phyloP scores from a whole-genome alignment of 495 filamentous ascomycete genomes.

The Thermochaetoides thermophila region DNA sequence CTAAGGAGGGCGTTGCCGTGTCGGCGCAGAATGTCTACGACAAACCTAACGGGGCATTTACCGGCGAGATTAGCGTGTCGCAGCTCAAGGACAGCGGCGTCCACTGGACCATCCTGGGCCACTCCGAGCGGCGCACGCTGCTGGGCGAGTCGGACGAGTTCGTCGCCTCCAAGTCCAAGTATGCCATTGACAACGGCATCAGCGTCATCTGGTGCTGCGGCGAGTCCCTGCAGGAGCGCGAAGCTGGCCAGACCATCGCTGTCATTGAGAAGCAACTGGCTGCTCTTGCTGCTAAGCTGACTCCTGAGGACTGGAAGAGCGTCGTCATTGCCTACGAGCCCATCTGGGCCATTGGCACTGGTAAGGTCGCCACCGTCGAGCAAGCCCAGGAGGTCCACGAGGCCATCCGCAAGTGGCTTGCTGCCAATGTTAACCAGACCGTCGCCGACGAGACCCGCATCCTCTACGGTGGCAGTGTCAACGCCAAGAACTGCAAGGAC shows the following conservation, averaged over 20 bases:
- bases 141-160: slow-evolving; percentile 75
- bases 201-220: slow-evolving; percentile 92
- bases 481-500: slow-evolving; percentile 94
- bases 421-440: slow-evolving; percentile 50
- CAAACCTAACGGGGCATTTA: slow-evolving; percentile 93
- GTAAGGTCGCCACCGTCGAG: slow-evolving; percentile 86
- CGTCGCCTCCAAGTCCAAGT: slow-evolving; percentile 84
- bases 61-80: slow-evolving; percentile 82
- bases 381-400: slow-evolving; percentile 93
- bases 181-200: slow-evolving; percentile 71
- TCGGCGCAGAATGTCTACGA: slow-evolving; percentile 93
- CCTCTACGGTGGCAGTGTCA: slow-evolving; percentile 92
- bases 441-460: slow-evolving; percentile 70
- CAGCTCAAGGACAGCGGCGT: slow-evolving; percentile 81
- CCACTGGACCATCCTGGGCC: slow-evolving; percentile 79
- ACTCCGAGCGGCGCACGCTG: slow-evolving; percentile 82
- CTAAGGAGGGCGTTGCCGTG: slow-evolving; percentile 47
- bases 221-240: slow-evolving; percentile 85
- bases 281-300: slow-evolving; percentile 49
- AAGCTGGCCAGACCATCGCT: slow-evolving; percentile 73
- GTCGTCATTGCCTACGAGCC: slow-evolving; percentile 97
- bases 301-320: slow-evolving; percentile 68
- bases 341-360: slow-evolving; percentile 98
- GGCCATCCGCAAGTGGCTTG: slow-evolving; percentile 81
- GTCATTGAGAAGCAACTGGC: slow-evolving; percentile 70